Conservation (phyloP, 352 stramenopile species). For the Phytophthora crassamura region DNA sequence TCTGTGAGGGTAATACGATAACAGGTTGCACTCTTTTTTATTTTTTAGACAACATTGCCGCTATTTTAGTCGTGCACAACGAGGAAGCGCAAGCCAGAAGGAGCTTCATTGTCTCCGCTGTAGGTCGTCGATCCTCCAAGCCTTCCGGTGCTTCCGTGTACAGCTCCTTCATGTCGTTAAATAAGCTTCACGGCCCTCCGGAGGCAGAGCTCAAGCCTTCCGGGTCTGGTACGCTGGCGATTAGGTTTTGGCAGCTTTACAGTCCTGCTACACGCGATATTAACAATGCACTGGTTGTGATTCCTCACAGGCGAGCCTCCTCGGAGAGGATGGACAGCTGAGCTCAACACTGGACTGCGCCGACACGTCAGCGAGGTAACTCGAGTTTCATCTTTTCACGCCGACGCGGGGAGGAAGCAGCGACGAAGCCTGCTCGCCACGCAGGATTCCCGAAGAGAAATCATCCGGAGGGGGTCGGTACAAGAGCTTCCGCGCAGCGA, state of each 20-base stretch:
- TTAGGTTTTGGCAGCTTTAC: neutral
- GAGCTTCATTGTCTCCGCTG: neutral
- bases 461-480: conserved; percentile 17
- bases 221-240: conserved; percentile 4
- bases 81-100: neutral
- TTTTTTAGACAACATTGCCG: neutral
- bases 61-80: conserved; percentile 10
- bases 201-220: neutral
- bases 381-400: conserved; percentile 19
- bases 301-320: neutral
- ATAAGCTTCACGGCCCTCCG: neutral
- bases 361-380: conserved; percentile 23
- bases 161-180: conserved; percentile 18
- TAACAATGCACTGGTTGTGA: no score
- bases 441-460: conserved; percentile 18
- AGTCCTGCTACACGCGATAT: no score
- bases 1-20: neutral
- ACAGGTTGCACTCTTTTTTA: neutral
- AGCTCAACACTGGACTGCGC: neutral
- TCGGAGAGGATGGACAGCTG: conserved; percentile 17
- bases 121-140: no score
- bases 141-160: no score
- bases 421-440: conserved; percentile 13
- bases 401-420: neutral
- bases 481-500: conserved; percentile 7